Base-by-base conservation (phyloP, 768 basidiomycete species). In the Pulveroboletus sp. region DNA sequence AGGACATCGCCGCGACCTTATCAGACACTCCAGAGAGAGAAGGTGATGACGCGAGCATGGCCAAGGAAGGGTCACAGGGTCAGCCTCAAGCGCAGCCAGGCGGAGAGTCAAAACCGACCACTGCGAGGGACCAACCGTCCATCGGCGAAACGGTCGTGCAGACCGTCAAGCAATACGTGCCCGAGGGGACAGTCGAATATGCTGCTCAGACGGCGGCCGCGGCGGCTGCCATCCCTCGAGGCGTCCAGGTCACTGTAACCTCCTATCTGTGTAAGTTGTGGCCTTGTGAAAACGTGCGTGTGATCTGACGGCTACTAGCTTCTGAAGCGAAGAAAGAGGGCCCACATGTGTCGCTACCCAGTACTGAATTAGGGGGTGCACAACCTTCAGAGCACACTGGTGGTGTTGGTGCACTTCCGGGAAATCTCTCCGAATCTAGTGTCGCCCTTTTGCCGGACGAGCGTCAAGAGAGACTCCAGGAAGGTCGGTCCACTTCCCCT, bases 401-500 rank as follows among this genome's bases (percentile, higher is more conserved):
- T 6, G 81, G 79, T 14, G 73, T 76, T 2, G 78, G 79, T 8
- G 71, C 77, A 0, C 70, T 81, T 13, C 78, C 79, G 0, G 80
- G 79, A 11, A 64, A 63, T 27, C 48, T 62, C 11, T 69, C 67
- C 18, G 80, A 82, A 55, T 60, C 68, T 8, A 72, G 69, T 5
- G 76, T 81, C 9, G 75, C 77, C 5, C 68, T 70, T 39, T 61
- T 79, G 1, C 81, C 80, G 4, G 74, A 79, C 11, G 78, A 80
- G 46, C 67, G 74, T 15, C 36, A 52, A 50, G 57, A 62, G 27
- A 49, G 39, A 2, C 30, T 14, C 3, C 46, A 50, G 21, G 52
- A 50, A 24, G 33, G 24, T 28, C 55, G n/a, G 11, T 5, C 35
- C 1, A 14, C 32, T 31, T 43, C 51, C 8, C 50, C 49, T 43